Evolutionary conservation across 495 filamentous ascomycete species (phyloP).

Genomic region (Hypoxylon rickii): DNA sequence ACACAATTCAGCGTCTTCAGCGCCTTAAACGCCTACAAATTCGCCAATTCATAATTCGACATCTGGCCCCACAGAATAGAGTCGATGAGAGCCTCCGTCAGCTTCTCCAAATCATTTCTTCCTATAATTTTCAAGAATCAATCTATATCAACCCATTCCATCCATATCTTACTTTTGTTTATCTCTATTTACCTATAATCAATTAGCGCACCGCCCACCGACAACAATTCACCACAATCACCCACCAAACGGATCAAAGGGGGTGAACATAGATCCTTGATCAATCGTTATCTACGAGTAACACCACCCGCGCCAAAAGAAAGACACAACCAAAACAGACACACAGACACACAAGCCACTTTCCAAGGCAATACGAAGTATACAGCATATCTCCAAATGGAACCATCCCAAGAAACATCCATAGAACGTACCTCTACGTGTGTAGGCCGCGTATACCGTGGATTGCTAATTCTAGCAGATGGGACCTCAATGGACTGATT

Average conservation of each 20-base stretch:
- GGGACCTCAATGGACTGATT: background rate
- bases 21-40: too few relatives aligned
- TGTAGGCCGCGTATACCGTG: constrained; percentile 26
- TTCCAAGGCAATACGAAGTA: constrained; percentile 19
- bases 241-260: too few relatives aligned
- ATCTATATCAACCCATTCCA: constrained; percentile 2
- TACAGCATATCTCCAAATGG: constrained; percentile 14
- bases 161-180: too few relatives aligned
- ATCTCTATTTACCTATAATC: too few relatives aligned
- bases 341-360: background rate
- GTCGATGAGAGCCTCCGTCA: constrained; percentile 20
- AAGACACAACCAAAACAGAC: background rate
- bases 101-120: too few relatives aligned
- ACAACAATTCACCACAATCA: too few relatives aligned
- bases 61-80: constrained; percentile 22
- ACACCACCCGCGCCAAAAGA: too few relatives aligned
- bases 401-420: too few relatives aligned
- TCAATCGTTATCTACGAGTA: too few relatives aligned
- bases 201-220: background rate
- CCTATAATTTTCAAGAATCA: background rate
- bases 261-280: constrained; percentile 29
- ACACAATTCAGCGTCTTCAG: too few relatives aligned
- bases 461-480: constrained; percentile 5
- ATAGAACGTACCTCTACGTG: constrained; percentile 15
- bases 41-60: constrained; percentile 18